A percentile compares a stretch with the other conserved stretches of the same genome.
These are phyloP conservation scores for Sclerotinia subarctica DNA, from an alignment of 2,329 filamentous ascomycete genomes.

Conservation along the genomic window DNA sequence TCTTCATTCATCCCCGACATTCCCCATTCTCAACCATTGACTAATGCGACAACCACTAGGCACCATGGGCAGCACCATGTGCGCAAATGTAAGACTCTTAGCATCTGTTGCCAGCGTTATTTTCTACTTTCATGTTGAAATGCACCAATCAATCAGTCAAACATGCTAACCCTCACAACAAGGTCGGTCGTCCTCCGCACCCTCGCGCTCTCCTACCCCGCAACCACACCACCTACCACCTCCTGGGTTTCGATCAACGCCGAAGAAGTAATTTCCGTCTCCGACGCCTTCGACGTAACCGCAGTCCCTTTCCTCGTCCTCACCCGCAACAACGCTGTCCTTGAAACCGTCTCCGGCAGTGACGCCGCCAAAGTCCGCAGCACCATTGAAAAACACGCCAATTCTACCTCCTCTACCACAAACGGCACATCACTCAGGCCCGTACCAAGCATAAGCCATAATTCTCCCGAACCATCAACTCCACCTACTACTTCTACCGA, in stretches of 20 bases:
- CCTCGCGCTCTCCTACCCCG: constrained; percentile 65
- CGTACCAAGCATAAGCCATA: constrained; percentile 37
- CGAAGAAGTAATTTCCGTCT: constrained; percentile 88
- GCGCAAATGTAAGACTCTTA: constrained; percentile 22
- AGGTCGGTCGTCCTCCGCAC: constrained; percentile 85
- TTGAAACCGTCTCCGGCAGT: constrained; percentile 86
- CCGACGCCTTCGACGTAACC: constrained; percentile 88
- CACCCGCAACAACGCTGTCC: constrained; percentile 66
- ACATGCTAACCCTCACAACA: constrained; percentile 41
- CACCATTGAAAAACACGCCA: constrained; percentile 72
- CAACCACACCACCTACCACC: constrained; percentile 57
- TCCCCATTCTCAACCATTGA: not conserved
- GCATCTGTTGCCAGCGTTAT: not conserved
- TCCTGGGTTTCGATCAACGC: constrained; percentile 90
- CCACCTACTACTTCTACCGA: constrained; percentile 33
- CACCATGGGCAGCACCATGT: constrained; percentile 85
- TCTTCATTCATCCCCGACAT: not conserved
- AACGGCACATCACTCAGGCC: constrained; percentile 26
- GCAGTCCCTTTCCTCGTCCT: constrained; percentile 92
- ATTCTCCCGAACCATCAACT: constrained; percentile 26
- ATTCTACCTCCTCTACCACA: constrained; percentile 12
- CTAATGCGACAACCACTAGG: constrained; percentile 38
- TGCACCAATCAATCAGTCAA: constrained; percentile 60
- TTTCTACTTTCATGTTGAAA: constrained; percentile 81
- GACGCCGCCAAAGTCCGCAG: constrained; percentile 81